Conservation (phyloP, 2,329 filamentous ascomycete genomes). For the Cladosporium sp. region DNA sequence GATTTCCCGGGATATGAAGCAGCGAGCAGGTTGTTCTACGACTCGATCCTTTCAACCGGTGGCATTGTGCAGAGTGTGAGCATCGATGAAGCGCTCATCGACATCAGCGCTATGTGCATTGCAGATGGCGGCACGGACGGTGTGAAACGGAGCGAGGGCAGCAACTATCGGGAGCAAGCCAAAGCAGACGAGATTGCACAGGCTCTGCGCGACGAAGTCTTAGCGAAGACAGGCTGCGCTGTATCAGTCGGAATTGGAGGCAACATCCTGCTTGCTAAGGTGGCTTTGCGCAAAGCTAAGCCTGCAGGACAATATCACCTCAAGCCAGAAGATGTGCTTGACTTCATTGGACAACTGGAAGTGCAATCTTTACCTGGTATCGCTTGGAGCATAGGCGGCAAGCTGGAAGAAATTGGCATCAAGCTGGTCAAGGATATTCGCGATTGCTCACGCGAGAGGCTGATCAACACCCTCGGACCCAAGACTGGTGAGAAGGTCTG, state of each 20-base stretch:
- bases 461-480: constrained; percentile 71
- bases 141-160: constrained; percentile 60
- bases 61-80: constrained; percentile 93
- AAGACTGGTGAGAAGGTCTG: constrained; percentile 90
- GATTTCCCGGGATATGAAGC: constrained; percentile 94
- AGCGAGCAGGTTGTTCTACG: constrained; percentile 83
- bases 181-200: constrained; percentile 69
- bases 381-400: constrained; percentile 82
- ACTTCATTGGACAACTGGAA: constrained; percentile 70
- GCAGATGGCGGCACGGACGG: constrained; percentile 63
- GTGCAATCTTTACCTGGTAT: constrained; percentile 85
- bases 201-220: constrained; percentile 64
- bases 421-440: constrained; percentile 80
- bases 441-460: constrained; percentile 67
- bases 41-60: constrained; percentile 71
- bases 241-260: constrained; percentile 90
- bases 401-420: constrained; percentile 81
- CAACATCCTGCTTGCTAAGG: constrained; percentile 87
- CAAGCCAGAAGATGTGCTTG: constrained; percentile 71
- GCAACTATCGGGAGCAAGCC: constrained; percentile 71
- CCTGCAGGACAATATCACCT: constrained; percentile 90
- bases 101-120: constrained; percentile 70
- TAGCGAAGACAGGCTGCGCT: constrained; percentile 71
- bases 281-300: constrained; percentile 86
- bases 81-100: constrained; percentile 89